phyloP scores from a whole-genome alignment of 192 early-diverging fungal genomes.

The Oehlia diaphana region DNA sequence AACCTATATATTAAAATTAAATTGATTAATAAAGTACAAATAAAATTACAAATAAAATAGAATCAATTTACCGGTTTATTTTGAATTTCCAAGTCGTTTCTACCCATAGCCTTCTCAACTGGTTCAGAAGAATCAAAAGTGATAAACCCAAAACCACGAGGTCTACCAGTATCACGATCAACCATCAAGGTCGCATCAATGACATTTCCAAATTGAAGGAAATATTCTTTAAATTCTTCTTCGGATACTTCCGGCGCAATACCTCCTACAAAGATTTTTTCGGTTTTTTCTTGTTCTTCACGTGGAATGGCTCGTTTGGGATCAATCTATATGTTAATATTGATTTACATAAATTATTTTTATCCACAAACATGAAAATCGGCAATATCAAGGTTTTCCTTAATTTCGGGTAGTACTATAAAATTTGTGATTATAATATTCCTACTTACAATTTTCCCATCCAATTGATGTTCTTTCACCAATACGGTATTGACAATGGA shows the following conservation, averaged over 20 bases:
- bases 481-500: conserved; percentile 63
- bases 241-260: conserved; percentile 85
- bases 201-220: conserved; percentile 81
- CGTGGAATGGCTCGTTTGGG: conserved; percentile 73
- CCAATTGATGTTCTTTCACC: conserved; percentile 67
- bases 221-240: conserved; percentile 82
- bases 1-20: conserved; percentile 41
- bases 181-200: conserved; percentile 84
- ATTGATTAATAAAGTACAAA: conserved; percentile 1
- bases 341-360: neutral
- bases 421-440: neutral
- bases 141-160: conserved; percentile 94
- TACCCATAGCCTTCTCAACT: conserved; percentile 75
- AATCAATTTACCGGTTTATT: conserved; percentile 60
- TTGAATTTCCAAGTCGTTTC: conserved; percentile 67
- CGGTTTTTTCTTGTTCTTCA: conserved; percentile 74
- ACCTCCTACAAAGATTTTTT: conserved; percentile 95
- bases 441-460: conserved; percentile 75
- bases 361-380: no score
- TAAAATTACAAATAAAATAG: neutral
- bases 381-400: no score
- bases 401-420: no score
- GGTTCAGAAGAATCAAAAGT: conserved; percentile 77
- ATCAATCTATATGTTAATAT: conserved; percentile 56
- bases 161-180: conserved; percentile 81